Percentiles rank a stretch among this genome's conserved stretches.
phyloP scores from a whole-genome alignment of 164 flowering plant species.

The Saururus chinensis region DNA sequence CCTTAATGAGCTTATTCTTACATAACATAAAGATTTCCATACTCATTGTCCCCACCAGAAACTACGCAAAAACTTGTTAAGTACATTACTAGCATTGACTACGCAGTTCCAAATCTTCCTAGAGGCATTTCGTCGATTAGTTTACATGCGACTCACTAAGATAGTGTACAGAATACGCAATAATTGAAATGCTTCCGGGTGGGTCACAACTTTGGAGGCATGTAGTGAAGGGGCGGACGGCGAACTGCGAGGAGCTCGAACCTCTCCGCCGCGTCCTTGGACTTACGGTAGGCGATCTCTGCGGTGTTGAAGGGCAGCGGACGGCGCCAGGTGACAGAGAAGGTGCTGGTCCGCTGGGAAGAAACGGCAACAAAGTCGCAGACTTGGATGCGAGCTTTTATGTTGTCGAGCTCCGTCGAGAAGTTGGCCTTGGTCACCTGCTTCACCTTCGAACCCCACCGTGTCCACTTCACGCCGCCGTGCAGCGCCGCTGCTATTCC shows the following conservation, averaged over 20 bases:
- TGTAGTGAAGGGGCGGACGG: slow-evolving; percentile 61
- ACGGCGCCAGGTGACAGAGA: slow-evolving; percentile 54
- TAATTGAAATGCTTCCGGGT: too few relatives aligned
- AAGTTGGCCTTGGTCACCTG: slow-evolving; percentile 68
- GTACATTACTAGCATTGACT: too few relatives aligned
- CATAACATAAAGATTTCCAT: too few relatives aligned
- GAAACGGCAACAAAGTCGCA: slow-evolving; percentile 63
- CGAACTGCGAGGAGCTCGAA: slow-evolving; percentile 74
- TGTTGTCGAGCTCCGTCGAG: slow-evolving; percentile 26
- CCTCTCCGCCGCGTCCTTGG: slow-evolving; percentile 55
- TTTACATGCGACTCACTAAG: too few relatives aligned
- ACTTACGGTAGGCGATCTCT: slow-evolving; percentile 51
- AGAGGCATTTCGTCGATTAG: too few relatives aligned
- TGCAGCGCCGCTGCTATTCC: background rate
- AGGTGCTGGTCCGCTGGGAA: slow-evolving; percentile 47
- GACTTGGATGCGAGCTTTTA: slow-evolving; percentile 30
- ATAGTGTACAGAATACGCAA: slow-evolving; percentile 1
- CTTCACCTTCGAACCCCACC: slow-evolving; percentile 34
- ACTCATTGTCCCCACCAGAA: too few relatives aligned
- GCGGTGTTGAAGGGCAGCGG: slow-evolving; percentile 50
- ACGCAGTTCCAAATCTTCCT: too few relatives aligned
- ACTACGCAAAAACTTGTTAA: too few relatives aligned
- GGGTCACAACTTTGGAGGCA: slow-evolving; percentile 44
- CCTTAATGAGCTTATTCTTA: too few relatives aligned
- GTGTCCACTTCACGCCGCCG: background rate